phyloP scores from a whole-genome alignment of 331 rosid genomes.

The Spiraea crenata region DNA sequence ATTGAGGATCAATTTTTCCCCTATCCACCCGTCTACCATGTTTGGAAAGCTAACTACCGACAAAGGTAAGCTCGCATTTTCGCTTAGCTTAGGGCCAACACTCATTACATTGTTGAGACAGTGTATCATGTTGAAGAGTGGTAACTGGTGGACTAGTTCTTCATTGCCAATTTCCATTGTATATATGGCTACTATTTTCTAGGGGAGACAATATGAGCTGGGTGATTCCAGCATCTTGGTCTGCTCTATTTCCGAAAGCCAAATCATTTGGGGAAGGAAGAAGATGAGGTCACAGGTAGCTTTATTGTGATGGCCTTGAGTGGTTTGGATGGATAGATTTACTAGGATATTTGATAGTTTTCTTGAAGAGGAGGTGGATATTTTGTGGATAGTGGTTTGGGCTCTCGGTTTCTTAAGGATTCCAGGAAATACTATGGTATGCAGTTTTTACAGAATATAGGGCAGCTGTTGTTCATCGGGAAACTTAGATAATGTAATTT shows the following conservation, averaged over 20 bases:
- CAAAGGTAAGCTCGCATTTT: background rate
- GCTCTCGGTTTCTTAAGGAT: background rate
- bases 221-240: constrained; percentile 2
- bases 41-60: background rate
- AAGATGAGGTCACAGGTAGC: background rate
- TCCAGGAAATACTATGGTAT: background rate
- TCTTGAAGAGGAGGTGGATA: background rate
- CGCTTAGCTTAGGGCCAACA: background rate
- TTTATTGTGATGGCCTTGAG: too few species aligned
- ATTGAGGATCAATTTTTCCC: background rate
- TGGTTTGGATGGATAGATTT: too few species aligned
- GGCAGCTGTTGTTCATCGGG: background rate
- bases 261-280: background rate
- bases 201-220: background rate
- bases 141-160: background rate
- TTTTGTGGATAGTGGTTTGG: background rate
- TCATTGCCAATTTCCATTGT: background rate
- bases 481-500: background rate
- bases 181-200: background rate
- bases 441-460: background rate
- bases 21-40: background rate
- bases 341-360: background rate
- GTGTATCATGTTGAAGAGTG: background rate
- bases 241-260: background rate
- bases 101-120: background rate